These are phyloP conservation scores for Ulmus americana DNA, from an alignment of 331 rosid species.

Conservation along the genomic window DNA sequence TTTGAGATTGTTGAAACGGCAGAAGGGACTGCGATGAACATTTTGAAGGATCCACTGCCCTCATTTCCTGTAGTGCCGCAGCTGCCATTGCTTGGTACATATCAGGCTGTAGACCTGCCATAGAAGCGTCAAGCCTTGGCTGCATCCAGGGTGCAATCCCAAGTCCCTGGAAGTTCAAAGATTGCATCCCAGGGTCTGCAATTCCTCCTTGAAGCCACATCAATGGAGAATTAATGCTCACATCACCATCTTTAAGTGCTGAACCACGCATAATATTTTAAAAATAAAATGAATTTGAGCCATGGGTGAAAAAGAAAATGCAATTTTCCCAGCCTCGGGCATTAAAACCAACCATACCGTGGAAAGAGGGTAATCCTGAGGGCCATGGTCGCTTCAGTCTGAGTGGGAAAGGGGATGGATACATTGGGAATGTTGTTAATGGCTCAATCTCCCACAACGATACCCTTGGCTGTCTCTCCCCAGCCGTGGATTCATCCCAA, in stretches of 20 bases:
- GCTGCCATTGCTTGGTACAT: conserved; percentile 46
- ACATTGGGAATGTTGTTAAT: conserved; percentile 39
- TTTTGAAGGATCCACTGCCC: conserved; percentile 32
- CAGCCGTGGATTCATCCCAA: conserved; percentile 45
- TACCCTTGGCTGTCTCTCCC: conserved; percentile 42
- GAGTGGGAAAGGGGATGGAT: conserved; percentile 38
- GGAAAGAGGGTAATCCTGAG: conserved; percentile 32
- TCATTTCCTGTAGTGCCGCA: conserved; percentile 38
- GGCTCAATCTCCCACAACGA: conserved; percentile 44
- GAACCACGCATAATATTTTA: conserved; percentile 6
- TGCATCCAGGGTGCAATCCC: conserved; percentile 37
- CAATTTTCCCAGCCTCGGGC: neutral
- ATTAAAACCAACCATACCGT: conserved; percentile 21
- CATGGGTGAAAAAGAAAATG: neutral
- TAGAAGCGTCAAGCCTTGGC: conserved; percentile 34
- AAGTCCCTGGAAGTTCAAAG: conserved; percentile 37
- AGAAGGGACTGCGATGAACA: conserved; percentile 28
- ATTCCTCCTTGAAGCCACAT: conserved; percentile 42
- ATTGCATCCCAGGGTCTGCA: conserved; percentile 33
- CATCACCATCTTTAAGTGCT: conserved; percentile 37
- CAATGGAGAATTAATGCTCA: conserved; percentile 31
- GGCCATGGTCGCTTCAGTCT: conserved; percentile 41
- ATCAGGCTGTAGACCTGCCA: conserved; percentile 35
- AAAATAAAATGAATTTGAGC: neutral
- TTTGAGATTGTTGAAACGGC: conserved; percentile 32